Base-by-base conservation (phyloP, 2,329 filamentous ascomycete genomes). In the Colletotrichum somersetense region DNA sequence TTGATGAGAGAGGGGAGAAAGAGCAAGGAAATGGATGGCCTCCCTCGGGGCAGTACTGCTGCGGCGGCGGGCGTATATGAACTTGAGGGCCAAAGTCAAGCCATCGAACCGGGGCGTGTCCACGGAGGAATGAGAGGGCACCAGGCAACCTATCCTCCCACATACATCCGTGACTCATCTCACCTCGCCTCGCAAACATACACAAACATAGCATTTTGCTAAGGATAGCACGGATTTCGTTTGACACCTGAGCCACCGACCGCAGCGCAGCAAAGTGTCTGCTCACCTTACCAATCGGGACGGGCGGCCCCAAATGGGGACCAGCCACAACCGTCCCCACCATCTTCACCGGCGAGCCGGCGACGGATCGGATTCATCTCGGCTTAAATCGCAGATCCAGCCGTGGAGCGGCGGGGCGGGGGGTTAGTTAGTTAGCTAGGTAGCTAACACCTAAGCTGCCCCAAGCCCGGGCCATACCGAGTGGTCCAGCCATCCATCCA, bases 61-160 rank as follows among this genome's bases (percentile, higher is more conserved):
- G 58, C 33, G n/a, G 35, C 33, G 8, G n/a, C 38, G 44, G n/a
- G 40, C 18, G 42, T 40, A 44, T 58, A 68, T 50, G 59, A 68
- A 58, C 12, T 26, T 18, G n/a, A 57, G 23, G 20, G 55, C 35
- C 35, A 26, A 7, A 16, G 57, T 23, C 26, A 33, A 20, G 52
- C 3, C 40, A 44, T 12, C 12, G 26, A 35, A 26, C 35, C 5
- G 53, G 53, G 35, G 30, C 30, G 18, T 55, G 42, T 16, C 11
- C 23, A 10, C 4, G 48, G 48, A 48, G 23, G 20, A 46, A n/a
- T 11, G 44, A 48, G n/a, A 48, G 10, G 10, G 42, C 50, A 50
- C 50, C 50, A 42, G 50, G 23, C 30, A 38, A 38, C 35, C 35
- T 16, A 67, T 42, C 42, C 42, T 20, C 8, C 16, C 18, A 8